phyloP scores from a whole-genome alignment of 176 grass and related monocot genomes.

The Aegilops umbellulata region DNA sequence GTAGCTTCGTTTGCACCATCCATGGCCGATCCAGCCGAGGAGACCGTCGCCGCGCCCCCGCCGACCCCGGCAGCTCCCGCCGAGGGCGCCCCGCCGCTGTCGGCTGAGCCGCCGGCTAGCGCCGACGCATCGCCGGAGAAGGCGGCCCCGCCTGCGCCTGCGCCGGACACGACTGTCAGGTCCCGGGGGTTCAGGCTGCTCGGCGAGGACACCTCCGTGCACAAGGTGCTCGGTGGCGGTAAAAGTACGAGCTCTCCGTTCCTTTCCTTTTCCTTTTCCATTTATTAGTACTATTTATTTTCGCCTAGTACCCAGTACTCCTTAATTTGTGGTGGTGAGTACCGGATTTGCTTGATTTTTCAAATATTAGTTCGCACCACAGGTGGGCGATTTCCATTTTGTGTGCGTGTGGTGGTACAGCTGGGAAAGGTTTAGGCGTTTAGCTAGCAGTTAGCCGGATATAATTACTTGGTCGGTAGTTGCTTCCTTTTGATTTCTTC shows the following conservation, averaged over 20 bases:
- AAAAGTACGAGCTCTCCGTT: slow-evolving; percentile 47
- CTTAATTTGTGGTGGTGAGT: background rate
- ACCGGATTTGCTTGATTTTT: background rate
- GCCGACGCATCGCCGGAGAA: slow-evolving; percentile 36
- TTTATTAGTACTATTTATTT: background rate
- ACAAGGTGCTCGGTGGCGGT: slow-evolving; percentile 73
- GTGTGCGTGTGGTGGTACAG: background rate
- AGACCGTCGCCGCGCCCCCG: slow-evolving; percentile 43
- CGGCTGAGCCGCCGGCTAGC: slow-evolving; percentile 21
- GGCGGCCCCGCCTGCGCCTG: background rate
- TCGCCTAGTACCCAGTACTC: background rate
- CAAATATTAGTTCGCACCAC: background rate
- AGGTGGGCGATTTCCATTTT: background rate
- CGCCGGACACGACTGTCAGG: slow-evolving; percentile 17
- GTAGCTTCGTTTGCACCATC: background rate
- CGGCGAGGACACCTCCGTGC: slow-evolving; percentile 73
- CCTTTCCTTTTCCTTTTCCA: background rate
- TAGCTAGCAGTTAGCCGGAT: background rate
- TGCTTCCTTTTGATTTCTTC: background rate
- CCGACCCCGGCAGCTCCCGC: slow-evolving; percentile 37
- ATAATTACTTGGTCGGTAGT: background rate
- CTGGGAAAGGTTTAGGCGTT: background rate
- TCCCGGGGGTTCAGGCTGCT: slow-evolving; percentile 59
- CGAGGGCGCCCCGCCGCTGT: slow-evolving; percentile 24
- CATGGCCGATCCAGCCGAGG: slow-evolving; percentile 55